Conservation (phyloP, 2,329 filamentous ascomycete species). For the Cladosporium halotolerans region DNA sequence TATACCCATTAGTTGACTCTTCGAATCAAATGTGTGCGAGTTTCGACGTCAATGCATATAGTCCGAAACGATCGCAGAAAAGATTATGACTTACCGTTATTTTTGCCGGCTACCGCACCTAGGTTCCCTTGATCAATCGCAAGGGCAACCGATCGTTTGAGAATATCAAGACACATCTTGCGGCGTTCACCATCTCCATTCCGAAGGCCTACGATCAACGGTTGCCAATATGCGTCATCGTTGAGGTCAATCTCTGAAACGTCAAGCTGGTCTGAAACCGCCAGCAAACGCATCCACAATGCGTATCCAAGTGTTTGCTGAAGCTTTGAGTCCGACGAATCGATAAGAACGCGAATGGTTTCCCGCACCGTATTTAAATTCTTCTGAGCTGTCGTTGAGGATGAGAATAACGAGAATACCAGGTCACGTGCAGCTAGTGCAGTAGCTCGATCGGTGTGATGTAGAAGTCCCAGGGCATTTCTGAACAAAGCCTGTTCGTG, state of each 20-base stretch:
- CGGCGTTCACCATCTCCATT: constrained; percentile 40
- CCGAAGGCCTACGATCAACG: constrained; percentile 34
- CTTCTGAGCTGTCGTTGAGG: neutral
- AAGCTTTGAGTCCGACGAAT: constrained; percentile 1
- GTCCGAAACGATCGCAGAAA: too few species aligned
- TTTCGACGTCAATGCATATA: neutral
- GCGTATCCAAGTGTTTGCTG: constrained; percentile 19
- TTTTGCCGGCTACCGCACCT: constrained; percentile 9
- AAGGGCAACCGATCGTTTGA: constrained; percentile 35
- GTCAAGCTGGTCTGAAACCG: constrained; percentile 7
- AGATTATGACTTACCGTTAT: constrained; percentile 13
- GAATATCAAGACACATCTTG: constrained; percentile 41
- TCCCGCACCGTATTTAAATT: neutral
- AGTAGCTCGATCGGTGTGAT: neutral
- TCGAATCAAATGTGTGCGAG: neutral
- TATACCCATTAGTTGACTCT: constrained; percentile 4
- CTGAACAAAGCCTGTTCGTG: neutral
- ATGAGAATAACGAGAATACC: neutral
- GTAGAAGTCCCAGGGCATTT: neutral
- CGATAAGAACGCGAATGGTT: neutral
- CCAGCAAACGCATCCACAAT: constrained; percentile 24
- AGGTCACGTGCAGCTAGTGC: constrained; percentile 7
- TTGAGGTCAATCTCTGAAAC: constrained; percentile 4
- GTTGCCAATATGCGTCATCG: constrained; percentile 34
- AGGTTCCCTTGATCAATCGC: constrained; percentile 17